These are phyloP conservation scores for Globisporangium uncinulatum DNA, from an alignment of 352 stramenopile species.

Conservation along the genomic window DNA sequence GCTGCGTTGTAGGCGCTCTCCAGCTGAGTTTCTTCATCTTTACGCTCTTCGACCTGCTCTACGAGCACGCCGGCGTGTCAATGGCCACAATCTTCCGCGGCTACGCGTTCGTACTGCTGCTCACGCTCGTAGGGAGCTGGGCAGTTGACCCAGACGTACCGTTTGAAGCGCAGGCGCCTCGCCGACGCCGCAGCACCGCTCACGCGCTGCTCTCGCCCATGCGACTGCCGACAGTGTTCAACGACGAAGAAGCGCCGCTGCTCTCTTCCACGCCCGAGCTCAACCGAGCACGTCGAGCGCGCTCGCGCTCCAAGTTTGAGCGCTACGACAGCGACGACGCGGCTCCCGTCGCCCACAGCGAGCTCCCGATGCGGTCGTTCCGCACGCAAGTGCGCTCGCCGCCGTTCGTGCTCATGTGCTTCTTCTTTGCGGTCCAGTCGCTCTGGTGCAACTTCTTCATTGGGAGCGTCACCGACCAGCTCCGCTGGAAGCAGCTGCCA, in stretches of 20 bases:
- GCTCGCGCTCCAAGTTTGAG: constrained; percentile 13
- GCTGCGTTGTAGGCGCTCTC: constrained; percentile 62
- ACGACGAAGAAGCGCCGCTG: constrained; percentile 43
- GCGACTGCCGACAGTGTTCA: constrained; percentile 48
- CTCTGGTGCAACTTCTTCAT: constrained; percentile 87
- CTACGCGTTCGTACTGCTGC: constrained; percentile 42
- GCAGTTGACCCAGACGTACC: constrained; percentile 52
- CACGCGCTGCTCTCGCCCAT: constrained; percentile 55
- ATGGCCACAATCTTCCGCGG: constrained; percentile 43
- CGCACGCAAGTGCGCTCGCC: constrained; percentile 48
- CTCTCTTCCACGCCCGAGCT: constrained; percentile 47
- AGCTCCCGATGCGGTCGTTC: constrained; percentile 54
- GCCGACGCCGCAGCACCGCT: constrained; percentile 12
- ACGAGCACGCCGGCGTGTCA: constrained; percentile 27
- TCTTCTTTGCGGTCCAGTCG: constrained; percentile 68
- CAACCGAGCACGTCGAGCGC: constrained; percentile 22
- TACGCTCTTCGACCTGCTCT: constrained; percentile 51
- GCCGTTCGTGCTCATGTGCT: constrained; percentile 62
- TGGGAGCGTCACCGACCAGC: constrained; percentile 49
- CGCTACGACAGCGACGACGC: constrained; percentile 22
- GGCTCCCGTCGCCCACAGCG: constrained; percentile 1
- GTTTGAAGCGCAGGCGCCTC: constrained; percentile 18
- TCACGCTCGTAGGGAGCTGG: constrained; percentile 45
- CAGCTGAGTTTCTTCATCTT: constrained; percentile 76
- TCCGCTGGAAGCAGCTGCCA: constrained; percentile 45